These are phyloP conservation scores for Talaromyces sp. DNA, from an alignment of 2,329 filamentous ascomycete genomes.

Conservation along the genomic window DNA sequence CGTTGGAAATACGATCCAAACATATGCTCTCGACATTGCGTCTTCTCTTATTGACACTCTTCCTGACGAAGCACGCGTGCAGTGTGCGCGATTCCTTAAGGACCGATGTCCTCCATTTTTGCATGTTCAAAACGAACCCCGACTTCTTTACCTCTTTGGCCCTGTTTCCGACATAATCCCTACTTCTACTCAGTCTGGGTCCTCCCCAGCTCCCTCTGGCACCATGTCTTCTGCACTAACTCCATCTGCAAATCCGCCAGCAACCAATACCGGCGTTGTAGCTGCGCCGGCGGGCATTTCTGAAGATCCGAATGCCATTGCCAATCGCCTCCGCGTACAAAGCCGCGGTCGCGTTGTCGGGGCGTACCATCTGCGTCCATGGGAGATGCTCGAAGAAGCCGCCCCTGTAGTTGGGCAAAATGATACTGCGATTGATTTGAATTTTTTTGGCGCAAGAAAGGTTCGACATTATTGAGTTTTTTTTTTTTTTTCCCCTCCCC, in stretches of 20 bases:
- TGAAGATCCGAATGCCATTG: constrained; percentile 22
- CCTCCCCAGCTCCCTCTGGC: constrained; percentile 27
- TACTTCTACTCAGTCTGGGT: constrained; percentile 18
- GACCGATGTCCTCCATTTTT: constrained; percentile 36
- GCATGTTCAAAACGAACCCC: constrained; percentile 33
- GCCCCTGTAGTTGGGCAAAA: constrained; percentile 39
- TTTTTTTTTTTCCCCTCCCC: neutral
- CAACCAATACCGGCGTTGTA: constrained; percentile 13
- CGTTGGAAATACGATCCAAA: constrained; percentile 30
- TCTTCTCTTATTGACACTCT: constrained; percentile 39
- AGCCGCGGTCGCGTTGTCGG: constrained; percentile 29
- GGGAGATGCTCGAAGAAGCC: constrained; percentile 42
- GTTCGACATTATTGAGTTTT: constrained; percentile 19
- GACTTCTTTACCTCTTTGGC: constrained; percentile 38
- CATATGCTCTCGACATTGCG: constrained; percentile 40
- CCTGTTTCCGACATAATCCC: constrained; percentile 23
- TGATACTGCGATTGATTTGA: constrained; percentile 38
- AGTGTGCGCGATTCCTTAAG: constrained; percentile 37
- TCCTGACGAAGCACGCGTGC: constrained; percentile 37
- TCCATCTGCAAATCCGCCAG: constrained; percentile 17
- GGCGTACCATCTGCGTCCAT: constrained; percentile 31
- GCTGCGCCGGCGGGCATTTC: constrained; percentile 11
- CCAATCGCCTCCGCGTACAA: constrained; percentile 32
- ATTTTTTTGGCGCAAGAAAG: constrained; percentile 36
- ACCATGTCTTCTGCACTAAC: constrained; percentile 19